Conservation (phyloP, 176 grass and related monocot species). For the Chloris gayana region DNA sequence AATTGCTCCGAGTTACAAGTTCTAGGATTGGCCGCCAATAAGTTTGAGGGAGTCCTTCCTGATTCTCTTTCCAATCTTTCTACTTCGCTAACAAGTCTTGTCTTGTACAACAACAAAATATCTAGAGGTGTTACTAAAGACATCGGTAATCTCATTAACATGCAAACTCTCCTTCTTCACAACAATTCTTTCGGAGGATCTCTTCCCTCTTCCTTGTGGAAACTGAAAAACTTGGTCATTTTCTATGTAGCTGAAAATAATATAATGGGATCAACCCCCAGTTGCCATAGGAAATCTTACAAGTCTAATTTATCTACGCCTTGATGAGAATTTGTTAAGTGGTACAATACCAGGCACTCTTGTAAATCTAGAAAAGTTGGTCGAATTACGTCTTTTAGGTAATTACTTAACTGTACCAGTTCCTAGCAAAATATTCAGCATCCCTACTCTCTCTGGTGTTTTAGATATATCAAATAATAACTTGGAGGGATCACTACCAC, state of each 20-base stretch:
- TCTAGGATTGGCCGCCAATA: background rate
- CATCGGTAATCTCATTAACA: conserved; percentile 29
- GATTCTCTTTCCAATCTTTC: conserved; percentile 35
- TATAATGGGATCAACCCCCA: background rate
- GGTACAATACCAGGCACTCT: conserved; percentile 39
- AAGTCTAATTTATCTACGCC: no score
- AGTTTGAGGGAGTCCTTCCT: conserved; percentile 29
- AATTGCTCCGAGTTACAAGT: conserved; percentile 29
- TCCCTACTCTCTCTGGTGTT: background rate
- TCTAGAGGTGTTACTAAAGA: no score
- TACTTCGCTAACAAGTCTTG: background rate
- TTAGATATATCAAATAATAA: conserved; percentile 38
- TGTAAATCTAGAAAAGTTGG: conserved; percentile 24
- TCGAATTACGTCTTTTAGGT: background rate
- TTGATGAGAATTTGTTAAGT: conserved; percentile 20
- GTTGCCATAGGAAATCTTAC: conserved; percentile 35
- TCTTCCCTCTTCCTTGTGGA: conserved; percentile 41
- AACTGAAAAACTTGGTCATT: background rate
- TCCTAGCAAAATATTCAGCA: conserved; percentile 21
- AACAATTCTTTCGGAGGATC: conserved; percentile 22
- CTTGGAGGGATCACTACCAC: conserved; percentile 21
- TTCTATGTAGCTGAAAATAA: background rate
- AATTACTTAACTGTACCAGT: conserved; percentile 34
- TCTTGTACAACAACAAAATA: no score
- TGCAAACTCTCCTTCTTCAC: background rate